These are phyloP conservation scores for Argentina anserina DNA, from an alignment of 306 rosid genomes.

Conservation along the genomic window DNA sequence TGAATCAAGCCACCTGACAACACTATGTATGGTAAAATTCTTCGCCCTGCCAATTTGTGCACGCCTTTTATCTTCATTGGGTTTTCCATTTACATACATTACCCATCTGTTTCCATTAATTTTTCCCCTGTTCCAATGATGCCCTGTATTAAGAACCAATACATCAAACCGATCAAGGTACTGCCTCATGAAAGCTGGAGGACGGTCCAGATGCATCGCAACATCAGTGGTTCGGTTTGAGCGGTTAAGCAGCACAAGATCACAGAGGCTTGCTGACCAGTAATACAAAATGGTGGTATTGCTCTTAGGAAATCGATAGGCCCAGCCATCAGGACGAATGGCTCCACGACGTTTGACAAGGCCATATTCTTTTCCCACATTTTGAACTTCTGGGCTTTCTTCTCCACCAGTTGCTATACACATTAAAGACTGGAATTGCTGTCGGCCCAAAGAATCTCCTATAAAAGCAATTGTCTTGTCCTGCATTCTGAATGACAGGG, in stretches of 20 bases:
- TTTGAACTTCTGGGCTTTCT: slow-evolving; percentile 56
- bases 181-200: slow-evolving; percentile 73
- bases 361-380: slow-evolving; percentile 70
- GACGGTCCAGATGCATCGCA: slow-evolving; percentile 91
- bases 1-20: slow-evolving; percentile 69
- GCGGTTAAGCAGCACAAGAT: slow-evolving; percentile 60
- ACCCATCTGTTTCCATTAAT: slow-evolving; percentile 74
- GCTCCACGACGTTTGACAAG: slow-evolving; percentile 75
- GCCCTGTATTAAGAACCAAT: slow-evolving; percentile 90
- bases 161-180: slow-evolving; percentile 62
- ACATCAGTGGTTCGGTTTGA: slow-evolving; percentile 44
- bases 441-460: slow-evolving; percentile 90
- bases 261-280: slow-evolving; percentile 91
- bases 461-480: slow-evolving; percentile 78
- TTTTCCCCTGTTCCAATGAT: slow-evolving; percentile 94
- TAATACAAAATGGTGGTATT: slow-evolving; percentile 83
- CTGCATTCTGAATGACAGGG: slow-evolving; percentile 66
- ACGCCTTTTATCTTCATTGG: slow-evolving; percentile 46
- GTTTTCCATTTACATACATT: slow-evolving; percentile 69
- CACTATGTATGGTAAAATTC: slow-evolving; percentile 61
- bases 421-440: slow-evolving; percentile 93
- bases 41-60: slow-evolving; percentile 60
- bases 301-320: slow-evolving; percentile 70
- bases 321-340: slow-evolving; percentile 95
- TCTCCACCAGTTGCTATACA: slow-evolving; percentile 83